Evolutionary conservation across 768 basidiomycete species (phyloP).

Genomic region (Mycena rosella): DNA sequence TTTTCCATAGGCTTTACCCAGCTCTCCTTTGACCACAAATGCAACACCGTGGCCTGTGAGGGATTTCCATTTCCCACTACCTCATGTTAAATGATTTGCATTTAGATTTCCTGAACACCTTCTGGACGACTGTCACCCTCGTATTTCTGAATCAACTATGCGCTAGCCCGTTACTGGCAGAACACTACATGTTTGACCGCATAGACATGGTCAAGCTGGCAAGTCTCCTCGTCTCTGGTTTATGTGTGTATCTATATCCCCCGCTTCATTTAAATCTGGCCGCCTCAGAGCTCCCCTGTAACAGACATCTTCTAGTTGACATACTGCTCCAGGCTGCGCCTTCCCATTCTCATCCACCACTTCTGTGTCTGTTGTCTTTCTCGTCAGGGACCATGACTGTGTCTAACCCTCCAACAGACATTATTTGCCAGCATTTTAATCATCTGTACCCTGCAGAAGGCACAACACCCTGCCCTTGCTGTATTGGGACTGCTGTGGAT

Average conservation of each 20-base stretch:
- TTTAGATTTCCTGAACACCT: slow-evolving; percentile 5
- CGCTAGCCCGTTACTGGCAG: slow-evolving; percentile 5
- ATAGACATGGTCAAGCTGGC: slow-evolving; percentile 17
- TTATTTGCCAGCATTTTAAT: slow-evolving; percentile 12
- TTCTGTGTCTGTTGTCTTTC: neutral
- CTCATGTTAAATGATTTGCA: too few relatives aligned
- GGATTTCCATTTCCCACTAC: neutral
- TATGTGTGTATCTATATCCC: slow-evolving; percentile 4
- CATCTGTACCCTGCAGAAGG: neutral
- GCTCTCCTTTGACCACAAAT: slow-evolving; percentile 12
- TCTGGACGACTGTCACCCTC: slow-evolving; percentile 11
- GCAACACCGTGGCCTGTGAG: slow-evolving; percentile 12
- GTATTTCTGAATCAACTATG: slow-evolving; percentile 1
- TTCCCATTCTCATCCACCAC: slow-evolving; percentile 15
- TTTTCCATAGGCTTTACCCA: slow-evolving; percentile 5
- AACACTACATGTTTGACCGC: neutral
- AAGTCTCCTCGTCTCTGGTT: neutral
- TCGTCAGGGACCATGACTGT: neutral
- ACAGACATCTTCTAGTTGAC: slow-evolving; percentile 14
- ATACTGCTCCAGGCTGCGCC: slow-evolving; percentile 9
- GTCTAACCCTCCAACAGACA: neutral
- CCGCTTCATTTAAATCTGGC: too few relatives aligned
- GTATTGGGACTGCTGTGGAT: slow-evolving; percentile 4
- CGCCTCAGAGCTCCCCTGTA: neutral
- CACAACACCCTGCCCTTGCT: slow-evolving; percentile 1